Percentiles rank a stretch among this genome's conserved stretches.
phyloP scores from a whole-genome alignment of 805 yeast species.

The Ogataea angusta region DNA sequence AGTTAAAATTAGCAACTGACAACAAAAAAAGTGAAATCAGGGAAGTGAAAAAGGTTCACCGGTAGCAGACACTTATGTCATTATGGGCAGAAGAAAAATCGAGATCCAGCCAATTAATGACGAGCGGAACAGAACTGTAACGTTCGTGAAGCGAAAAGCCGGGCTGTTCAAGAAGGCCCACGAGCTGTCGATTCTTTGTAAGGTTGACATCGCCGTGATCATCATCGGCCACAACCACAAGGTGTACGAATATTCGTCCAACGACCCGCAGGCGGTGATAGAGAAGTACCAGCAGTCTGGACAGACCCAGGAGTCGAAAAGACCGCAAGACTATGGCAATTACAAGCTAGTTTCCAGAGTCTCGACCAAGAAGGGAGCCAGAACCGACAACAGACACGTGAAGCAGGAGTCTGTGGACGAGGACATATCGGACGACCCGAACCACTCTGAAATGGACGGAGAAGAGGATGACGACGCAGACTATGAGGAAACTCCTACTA shows the following conservation, averaged over 20 bases:
- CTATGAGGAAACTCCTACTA: constrained; percentile 4
- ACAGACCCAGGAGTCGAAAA: constrained; percentile 53
- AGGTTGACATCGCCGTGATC: constrained; percentile 88
- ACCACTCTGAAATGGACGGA: constrained; percentile 9
- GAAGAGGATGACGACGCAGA: constrained; percentile 15
- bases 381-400: constrained; percentile 6
- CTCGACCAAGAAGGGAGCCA: constrained; percentile 23
- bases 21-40: constrained; percentile 2
- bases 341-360: constrained; percentile 37
- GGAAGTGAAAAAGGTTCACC: background rate
- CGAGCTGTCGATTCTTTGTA: constrained; percentile 84
- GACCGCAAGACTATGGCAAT: constrained; percentile 65
- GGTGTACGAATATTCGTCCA: constrained; percentile 80
- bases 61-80: constrained; percentile 7
- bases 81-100: constrained; percentile 96
- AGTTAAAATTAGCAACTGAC: constrained; percentile 14
- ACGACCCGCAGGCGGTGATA: constrained; percentile 53
- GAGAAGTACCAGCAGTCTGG: constrained; percentile 33
- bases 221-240: constrained; percentile 81
- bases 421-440: constrained; percentile 3
- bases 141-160: constrained; percentile 91
- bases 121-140: constrained; percentile 80
- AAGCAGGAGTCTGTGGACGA: constrained; percentile 2
- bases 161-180: constrained; percentile 88
- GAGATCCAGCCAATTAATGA: constrained; percentile 88